Conservation (phyloP, 768 basidiomycete species). For the Sutorius australiensis region DNA sequence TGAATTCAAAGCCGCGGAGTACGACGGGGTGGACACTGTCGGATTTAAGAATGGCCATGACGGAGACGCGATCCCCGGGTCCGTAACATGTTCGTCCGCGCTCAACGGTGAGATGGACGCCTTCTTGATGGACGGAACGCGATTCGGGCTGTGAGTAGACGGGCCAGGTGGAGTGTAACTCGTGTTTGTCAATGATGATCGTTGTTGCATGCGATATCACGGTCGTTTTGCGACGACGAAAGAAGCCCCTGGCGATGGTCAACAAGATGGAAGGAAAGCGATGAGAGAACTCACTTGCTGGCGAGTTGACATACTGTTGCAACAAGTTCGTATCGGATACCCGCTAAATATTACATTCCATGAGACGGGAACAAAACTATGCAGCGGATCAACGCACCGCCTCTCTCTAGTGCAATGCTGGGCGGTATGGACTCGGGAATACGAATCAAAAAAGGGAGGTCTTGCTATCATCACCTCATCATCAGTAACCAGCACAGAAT, state of each 20-base stretch:
- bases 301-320: conserved; percentile 83
- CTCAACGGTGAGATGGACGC: conserved; percentile 70
- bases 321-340: conserved; percentile 86
- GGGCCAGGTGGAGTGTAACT: conserved; percentile 91
- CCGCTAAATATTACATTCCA: conserved; percentile 45
- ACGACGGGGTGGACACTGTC: conserved; percentile 65
- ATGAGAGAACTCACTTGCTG: conserved; percentile 57
- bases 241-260: conserved; percentile 50
- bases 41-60: conserved; percentile 70
- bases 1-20: conserved; percentile 80
- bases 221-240: conserved; percentile 73
- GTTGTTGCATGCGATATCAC: conserved; percentile 63
- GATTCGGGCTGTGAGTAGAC: conserved; percentile 77
- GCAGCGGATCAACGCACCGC: conserved; percentile 41
- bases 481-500: conserved; percentile 5
- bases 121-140: conserved; percentile 62
- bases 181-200: conserved; percentile 90
- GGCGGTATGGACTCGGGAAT: conserved; percentile 93
- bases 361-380: neutral
- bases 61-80: conserved; percentile 75
- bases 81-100: conserved; percentile 79
- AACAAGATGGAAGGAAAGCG: neutral
- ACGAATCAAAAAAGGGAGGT: conserved; percentile 86
- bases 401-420: conserved; percentile 72
- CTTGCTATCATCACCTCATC: conserved; percentile 49